A percentile compares a stretch with the other conserved stretches of the same genome.
These are phyloP conservation scores for Yamadazyma epiphylla DNA, from an alignment of 1,139 yeast genomes.

Conservation along the genomic window DNA sequence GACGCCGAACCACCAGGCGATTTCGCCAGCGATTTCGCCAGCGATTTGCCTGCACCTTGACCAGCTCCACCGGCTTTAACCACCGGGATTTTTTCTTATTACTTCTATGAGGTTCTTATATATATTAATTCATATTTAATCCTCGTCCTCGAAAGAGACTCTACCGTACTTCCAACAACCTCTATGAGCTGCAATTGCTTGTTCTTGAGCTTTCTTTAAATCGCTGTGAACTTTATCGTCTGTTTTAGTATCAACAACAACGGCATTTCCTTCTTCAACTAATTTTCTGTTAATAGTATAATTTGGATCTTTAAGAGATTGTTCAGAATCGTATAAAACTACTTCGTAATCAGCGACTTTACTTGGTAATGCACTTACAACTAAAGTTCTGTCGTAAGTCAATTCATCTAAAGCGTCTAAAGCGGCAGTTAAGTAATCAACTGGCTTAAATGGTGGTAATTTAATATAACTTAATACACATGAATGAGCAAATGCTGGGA, in stretches of 20 bases:
- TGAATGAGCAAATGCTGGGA: conserved; percentile 58
- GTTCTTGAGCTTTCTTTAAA: conserved; percentile 38
- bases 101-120: background rate
- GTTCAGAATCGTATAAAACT: conserved; percentile 60
- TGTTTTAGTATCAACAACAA: conserved; percentile 45
- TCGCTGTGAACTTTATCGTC: conserved; percentile 35
- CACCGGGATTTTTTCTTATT: too few species aligned
- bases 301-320: conserved; percentile 50
- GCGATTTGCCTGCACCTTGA: too few species aligned
- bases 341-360: conserved; percentile 44
- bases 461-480: conserved; percentile 54
- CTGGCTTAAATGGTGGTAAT: conserved; percentile 58
- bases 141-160: conserved; percentile 57
- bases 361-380: conserved; percentile 49
- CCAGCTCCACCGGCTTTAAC: too few species aligned
- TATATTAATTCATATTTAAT: conserved; percentile 1
- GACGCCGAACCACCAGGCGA: too few species aligned
- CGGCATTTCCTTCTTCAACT: conserved; percentile 63
- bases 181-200: conserved; percentile 49
- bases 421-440: conserved; percentile 59
- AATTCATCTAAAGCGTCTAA: conserved; percentile 54
- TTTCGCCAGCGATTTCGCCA: too few species aligned
- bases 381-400: conserved; percentile 53
- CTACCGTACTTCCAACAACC: conserved; percentile 89
- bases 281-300: conserved; percentile 64